Base-by-base conservation (phyloP, 2,329 filamentous ascomycete species). In the Colletotrichum acutatum region DNA sequence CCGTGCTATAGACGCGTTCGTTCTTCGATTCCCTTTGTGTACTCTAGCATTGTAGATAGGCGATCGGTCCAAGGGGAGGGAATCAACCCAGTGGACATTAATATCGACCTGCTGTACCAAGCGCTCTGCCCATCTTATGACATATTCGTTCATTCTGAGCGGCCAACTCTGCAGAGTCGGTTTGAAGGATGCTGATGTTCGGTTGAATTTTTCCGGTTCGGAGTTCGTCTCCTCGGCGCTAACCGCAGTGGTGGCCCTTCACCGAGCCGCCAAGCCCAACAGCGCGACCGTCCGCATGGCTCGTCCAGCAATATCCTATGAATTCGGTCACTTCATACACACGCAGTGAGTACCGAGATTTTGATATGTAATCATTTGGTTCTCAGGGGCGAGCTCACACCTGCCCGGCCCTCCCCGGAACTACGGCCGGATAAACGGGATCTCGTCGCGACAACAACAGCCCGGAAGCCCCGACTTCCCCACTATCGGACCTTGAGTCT, bases 1-100 rank as follows among this genome's bases (percentile, higher is more conserved):
- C 97, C 80, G 88, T 97, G 80, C 89, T 98, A 85, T 99, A 98
- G 91, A 90, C 83, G 80, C 79, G 77, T 78, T 79, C 78, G 79
- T 81, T 81, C 80, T 81, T 78, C 76, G 78, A 78, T 87, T 87
- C 84, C 85, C 83, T 86, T 88, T 87, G 84, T 91, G 88, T 90
- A 90, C 86, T 91, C 87, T 92, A 92, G 89, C 88, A 90, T 89
- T 91, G 89, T 92, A 92, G 89, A 91, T 90, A 90, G 83, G 84
- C 86, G 82, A 84, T 82, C 75, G 72, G 64, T 72, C 72, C 70
- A n/a, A 49, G 70, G 58, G 74, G 57, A 75, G 46, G 68, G 73
- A 74, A 76, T 69, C 73, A 70, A 68, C 72, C 72, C 65, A 65
- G 22, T n/a, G 67, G 68, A 74, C 68, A 71, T 30, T 74, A 71